phyloP scores from a whole-genome alignment of 179 eudicot genomes.

The Drosera spatulata region DNA sequence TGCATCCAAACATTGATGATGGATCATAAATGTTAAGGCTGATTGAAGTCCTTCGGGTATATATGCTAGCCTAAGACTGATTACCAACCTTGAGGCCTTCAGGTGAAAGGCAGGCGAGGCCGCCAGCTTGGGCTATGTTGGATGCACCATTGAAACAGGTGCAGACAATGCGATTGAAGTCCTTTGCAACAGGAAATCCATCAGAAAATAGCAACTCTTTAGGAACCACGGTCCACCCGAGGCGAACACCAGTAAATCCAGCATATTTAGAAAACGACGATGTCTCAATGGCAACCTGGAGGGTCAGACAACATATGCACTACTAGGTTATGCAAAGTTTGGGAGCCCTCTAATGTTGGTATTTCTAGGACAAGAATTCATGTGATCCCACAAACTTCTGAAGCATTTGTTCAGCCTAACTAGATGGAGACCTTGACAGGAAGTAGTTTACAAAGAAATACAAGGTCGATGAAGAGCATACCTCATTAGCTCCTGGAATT shows the following conservation, averaged over 20 bases:
- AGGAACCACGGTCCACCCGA: constrained; percentile 92
- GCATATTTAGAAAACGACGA: constrained; percentile 80
- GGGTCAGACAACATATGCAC: background rate
- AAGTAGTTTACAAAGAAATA: background rate
- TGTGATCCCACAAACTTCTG: too few relatives aligned
- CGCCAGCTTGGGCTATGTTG: constrained; percentile 73
- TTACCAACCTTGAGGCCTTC: constrained; percentile 51
- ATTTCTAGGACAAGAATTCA: too few relatives aligned
- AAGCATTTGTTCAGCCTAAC: too few relatives aligned
- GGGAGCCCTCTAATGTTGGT: background rate
- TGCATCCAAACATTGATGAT: too few relatives aligned
- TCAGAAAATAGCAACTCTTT: constrained; percentile 49
- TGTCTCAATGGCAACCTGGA: constrained; percentile 85
- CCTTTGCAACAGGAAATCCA: constrained; percentile 52
- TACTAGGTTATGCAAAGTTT: background rate
- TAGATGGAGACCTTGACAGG: too few relatives aligned
- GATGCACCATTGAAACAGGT: constrained; percentile 81
- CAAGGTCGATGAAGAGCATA: constrained; percentile 6
- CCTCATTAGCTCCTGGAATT: constrained; percentile 84
- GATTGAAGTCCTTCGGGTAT: background rate
- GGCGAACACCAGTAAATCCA: constrained; percentile 94
- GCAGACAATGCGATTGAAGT: constrained; percentile 48
- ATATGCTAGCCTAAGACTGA: background rate
- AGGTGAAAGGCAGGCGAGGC: constrained; percentile 65
- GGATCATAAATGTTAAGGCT: background rate